Base-by-base conservation (phyloP, 108 stramenopile genomes). In the Chaetoceros muelleri region DNA sequence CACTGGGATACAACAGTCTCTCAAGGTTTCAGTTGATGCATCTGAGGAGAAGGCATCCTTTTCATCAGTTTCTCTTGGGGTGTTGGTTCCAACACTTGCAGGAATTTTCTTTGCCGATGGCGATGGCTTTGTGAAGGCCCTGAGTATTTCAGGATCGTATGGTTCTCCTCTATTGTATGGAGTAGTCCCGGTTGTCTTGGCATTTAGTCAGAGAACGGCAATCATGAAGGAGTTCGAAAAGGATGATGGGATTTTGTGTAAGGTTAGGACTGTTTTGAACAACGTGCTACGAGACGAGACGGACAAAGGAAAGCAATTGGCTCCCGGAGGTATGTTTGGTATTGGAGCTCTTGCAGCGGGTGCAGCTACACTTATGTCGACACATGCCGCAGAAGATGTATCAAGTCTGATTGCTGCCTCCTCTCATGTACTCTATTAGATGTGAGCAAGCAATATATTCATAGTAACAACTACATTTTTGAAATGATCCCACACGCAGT, bases 121-220 rank as follows among this genome's bases (percentile, higher is more conserved):
- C 17, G 44, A 47, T 28, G 70, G 55, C 17, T 55, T 66, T 31
- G 58, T 57, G 8, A 18, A 26, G 2, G 56, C 64, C 0, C 58
- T 80, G 28, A 28, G 26, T 23, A n/a, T 72, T 23, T 68, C 79
- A 2, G 79, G 79, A 51, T 49, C 71, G 7, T 73, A 69, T 58
- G 79, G 79, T 25, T 70, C 72, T 21, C 79, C 79, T 2, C 27
- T 80, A 1, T 58, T 80, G 10, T 80, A 80, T 45, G 70, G 70
- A 21, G 58, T 59, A 19, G 52, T 80, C 17, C 79, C 79, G 5
- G 74, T 61, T 7, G 49, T 58, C 17, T 73, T 80, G 74, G 67
- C 59, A 5, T 61, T 25, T 8, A 13, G 29, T 23, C 70, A 71
- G 53, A 54, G 53, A 28, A 51, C 5, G 5, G 25, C 23, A 8